phyloP scores from a whole-genome alignment of 495 filamentous ascomycete species.

The Lasiosphaeriaceae sp. region DNA sequence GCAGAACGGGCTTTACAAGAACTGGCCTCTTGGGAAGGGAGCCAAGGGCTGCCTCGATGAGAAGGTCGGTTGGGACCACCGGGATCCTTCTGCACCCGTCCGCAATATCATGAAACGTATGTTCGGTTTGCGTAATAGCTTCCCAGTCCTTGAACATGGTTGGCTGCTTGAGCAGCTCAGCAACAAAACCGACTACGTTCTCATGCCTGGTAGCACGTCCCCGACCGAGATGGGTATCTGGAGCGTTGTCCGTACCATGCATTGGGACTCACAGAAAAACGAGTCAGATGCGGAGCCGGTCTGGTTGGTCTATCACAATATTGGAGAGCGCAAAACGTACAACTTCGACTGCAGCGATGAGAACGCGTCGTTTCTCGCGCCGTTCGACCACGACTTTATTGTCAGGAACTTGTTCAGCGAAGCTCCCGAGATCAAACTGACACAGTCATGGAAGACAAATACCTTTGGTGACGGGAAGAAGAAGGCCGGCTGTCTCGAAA shows the following conservation, averaged over 20 bases:
- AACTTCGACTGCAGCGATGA: constrained; percentile 55
- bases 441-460: constrained; percentile 10
- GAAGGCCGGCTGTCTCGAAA: constrained; percentile 55
- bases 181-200: constrained; percentile 52
- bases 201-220: constrained; percentile 51
- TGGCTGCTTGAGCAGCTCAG: constrained; percentile 57
- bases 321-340: constrained; percentile 53
- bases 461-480: constrained; percentile 28
- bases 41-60: constrained; percentile 58
- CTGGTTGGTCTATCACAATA: constrained; percentile 68
- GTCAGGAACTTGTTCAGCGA: constrained; percentile 69
- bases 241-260: constrained; percentile 55
- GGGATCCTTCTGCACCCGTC: constrained; percentile 64
- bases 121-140: constrained; percentile 58
- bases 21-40: constrained; percentile 57
- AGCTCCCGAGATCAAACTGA: constrained; percentile 21
- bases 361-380: constrained; percentile 50
- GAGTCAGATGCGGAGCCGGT: constrained; percentile 47
- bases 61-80: constrained; percentile 58
- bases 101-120: constrained; percentile 65
- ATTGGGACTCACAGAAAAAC: constrained; percentile 50
- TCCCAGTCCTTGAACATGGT: constrained; percentile 62
- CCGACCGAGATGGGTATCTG: constrained; percentile 65
- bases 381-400: constrained; percentile 52
- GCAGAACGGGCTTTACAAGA: constrained; percentile 51